Conservation (phyloP, 2,329 filamentous ascomycete genomes). For the Monilinia fructigena region DNA sequence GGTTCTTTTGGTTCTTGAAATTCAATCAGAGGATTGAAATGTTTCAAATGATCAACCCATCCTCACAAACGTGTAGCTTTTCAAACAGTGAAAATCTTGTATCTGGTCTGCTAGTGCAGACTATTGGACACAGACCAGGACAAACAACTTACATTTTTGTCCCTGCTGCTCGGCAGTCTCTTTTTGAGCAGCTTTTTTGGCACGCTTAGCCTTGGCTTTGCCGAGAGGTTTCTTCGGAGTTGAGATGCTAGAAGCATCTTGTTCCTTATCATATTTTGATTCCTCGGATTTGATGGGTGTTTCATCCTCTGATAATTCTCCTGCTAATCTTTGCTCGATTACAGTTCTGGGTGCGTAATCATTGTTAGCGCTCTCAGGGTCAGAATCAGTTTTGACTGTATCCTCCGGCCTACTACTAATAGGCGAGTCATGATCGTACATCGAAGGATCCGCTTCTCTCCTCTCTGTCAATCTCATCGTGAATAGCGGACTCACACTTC, state of each 20-base stretch:
- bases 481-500: neutral
- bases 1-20: neutral
- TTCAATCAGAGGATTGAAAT: neutral
- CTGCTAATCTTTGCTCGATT: conserved; percentile 28
- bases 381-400: conserved; percentile 10
- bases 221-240: conserved; percentile 43
- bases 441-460: neutral
- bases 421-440: neutral
- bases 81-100: neutral
- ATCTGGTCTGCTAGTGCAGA: neutral
- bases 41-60: neutral
- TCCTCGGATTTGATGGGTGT: neutral
- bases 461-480: neutral
- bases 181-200: conserved; percentile 43
- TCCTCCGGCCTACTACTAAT: neutral
- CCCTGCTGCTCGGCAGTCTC: conserved; percentile 22
- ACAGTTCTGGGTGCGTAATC: conserved; percentile 40
- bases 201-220: conserved; percentile 54
- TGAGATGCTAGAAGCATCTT: conserved; percentile 9
- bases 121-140: neutral
- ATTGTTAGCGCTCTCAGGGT: conserved; percentile 32
- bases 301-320: neutral
- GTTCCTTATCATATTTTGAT: conserved; percentile 20
- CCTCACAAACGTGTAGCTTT: neutral
- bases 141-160: conserved; percentile 28